Percentiles rank a stretch among this genome's conserved stretches.
phyloP scores from a whole-genome alignment of 306 rosid species.

The Quillaja saponaria region DNA sequence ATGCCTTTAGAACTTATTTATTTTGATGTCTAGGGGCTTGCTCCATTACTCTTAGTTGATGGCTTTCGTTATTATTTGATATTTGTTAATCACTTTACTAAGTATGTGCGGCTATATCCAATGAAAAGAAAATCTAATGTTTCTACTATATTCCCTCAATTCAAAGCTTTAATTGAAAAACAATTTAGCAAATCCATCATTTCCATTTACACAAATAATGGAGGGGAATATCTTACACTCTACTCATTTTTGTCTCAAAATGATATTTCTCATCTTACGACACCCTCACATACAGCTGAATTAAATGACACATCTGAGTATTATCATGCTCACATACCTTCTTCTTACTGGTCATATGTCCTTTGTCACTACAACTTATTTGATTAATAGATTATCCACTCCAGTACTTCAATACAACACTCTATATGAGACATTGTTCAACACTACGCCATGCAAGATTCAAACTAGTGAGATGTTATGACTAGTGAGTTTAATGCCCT shows the following conservation, averaged over 20 bases:
- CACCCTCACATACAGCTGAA: not conserved
- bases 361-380: not conserved
- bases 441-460: not conserved
- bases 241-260: not conserved
- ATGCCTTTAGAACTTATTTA: not conserved
- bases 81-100: too few relatives aligned
- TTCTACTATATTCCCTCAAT: not conserved
- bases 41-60: not conserved
- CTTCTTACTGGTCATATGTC: not conserved
- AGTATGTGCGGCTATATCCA: too few relatives aligned
- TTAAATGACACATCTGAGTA: not conserved
- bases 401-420: not conserved
- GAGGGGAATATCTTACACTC: not conserved
- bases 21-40: not conserved
- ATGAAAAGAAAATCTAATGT: too few relatives aligned
- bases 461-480: not conserved
- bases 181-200: not conserved
- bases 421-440: not conserved
- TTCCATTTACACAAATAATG: not conserved
- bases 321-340: not conserved
- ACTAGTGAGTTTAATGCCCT: not conserved
- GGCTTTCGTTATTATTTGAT: not conserved
- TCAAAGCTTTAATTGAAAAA: not conserved
- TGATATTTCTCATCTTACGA: not conserved
- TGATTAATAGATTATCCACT: not conserved